Base-by-base conservation (phyloP, 129 eudicot genomes). In the Smallanthus sonchifolius region DNA sequence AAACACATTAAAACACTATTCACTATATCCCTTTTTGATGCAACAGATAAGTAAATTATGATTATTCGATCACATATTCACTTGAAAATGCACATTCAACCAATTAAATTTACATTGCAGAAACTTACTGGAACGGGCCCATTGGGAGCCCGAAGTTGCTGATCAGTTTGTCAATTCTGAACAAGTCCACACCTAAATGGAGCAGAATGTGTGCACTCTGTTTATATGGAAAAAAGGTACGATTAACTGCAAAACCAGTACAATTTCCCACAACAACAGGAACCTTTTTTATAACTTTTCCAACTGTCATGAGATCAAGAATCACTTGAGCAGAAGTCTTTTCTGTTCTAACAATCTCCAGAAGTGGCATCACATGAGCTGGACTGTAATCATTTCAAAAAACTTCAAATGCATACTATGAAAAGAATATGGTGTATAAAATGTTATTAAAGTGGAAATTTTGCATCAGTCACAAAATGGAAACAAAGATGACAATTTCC, bases 101-200 rank as follows among this genome's bases (percentile, higher is more conserved):
- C 24, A 13, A 34, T 2, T 6, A 34, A 35, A 35, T 14, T 36
- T 8, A 37, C 5, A 37, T 15, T 15, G 37, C 39, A 43, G 28
- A 82, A 57, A 34, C 77, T 87, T 90, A 93, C 98, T 90, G 98
- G 81, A 93, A 88, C 14, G 98, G 98, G 24, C 98, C 98, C 85
- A 93, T 77, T 45, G 98, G 98, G 54, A 93, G 78, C 68, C 98
- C 98, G 56, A 93, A 90, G 66, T 76, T 77, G 78, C 60, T 79
- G 79, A 93, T 90, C 51, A 87, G 75, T 67, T 77, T 85, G 80
- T 93, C 98, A 39, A 93, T 88, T 79, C 98, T 90, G 83, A 90
- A 90, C 40, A 86, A 64, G 75, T 93, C 98, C 61, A 93, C 96
- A 42, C 98, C 98, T 52, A 93, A 24, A 79, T 86, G 85, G 67